These are phyloP conservation scores for Lactarius tabidus DNA, from an alignment of 768 basidiomycete genomes.

Conservation along the genomic window DNA sequence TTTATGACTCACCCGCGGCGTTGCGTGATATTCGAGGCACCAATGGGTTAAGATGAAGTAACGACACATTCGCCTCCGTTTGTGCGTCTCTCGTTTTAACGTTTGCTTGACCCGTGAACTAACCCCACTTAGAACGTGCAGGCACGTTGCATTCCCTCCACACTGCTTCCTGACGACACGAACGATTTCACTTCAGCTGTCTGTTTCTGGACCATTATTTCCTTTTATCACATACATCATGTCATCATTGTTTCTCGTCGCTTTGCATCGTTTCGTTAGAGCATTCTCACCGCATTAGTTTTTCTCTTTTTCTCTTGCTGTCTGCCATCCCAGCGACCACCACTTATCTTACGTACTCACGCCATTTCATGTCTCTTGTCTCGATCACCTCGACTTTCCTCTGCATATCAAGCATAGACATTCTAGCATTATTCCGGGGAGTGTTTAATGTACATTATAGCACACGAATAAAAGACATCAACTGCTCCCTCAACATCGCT, in stretches of 20 bases:
- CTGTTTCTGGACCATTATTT: not conserved
- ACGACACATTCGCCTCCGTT: not conserved
- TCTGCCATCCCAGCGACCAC: not conserved
- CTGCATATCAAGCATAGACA: slow-evolving; percentile 3
- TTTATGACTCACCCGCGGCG: slow-evolving; percentile 33
- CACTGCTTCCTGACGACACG: not conserved
- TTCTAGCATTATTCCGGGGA: not conserved
- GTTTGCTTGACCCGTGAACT: not conserved
- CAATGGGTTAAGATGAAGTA: slow-evolving; percentile 6
- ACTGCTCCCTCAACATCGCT: slow-evolving; percentile 59
- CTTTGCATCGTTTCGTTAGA: slow-evolving; percentile 2
- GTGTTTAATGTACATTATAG: slow-evolving; percentile 18
- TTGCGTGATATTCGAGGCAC: slow-evolving; percentile 10
- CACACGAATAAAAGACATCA: not conserved
- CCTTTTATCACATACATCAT: not conserved
- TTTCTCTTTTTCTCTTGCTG: not conserved
- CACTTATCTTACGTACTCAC: slow-evolving; percentile 9
- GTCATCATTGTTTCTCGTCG: not conserved
- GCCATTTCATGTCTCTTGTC: slow-evolving; percentile 14
- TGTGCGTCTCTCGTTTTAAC: not conserved
- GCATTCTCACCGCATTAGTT: not conserved
- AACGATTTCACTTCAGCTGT: slow-evolving; percentile 2
- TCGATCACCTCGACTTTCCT: not conserved
- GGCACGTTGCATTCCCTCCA: not conserved
- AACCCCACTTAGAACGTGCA: not conserved